These are phyloP conservation scores for Arthrobotrys iridis DNA, from an alignment of 2,329 filamentous ascomycete species.

Conservation along the genomic window DNA sequence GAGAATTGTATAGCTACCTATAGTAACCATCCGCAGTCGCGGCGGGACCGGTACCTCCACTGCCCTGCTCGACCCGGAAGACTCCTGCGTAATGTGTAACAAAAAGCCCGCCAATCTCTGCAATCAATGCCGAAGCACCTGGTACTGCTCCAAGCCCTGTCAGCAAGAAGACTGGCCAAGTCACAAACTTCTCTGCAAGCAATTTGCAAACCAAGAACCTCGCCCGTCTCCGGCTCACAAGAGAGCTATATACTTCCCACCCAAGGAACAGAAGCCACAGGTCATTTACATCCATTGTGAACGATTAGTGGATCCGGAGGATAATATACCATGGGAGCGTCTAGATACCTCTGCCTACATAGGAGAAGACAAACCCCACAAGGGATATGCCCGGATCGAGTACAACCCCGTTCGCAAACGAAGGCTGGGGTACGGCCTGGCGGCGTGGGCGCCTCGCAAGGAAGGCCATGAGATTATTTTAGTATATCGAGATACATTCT, in stretches of 20 bases:
- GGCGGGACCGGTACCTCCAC: not conserved
- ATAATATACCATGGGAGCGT: no score
- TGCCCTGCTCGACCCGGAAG: not conserved
- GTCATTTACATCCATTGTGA: not conserved
- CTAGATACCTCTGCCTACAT: not conserved
- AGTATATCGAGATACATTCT: not conserved
- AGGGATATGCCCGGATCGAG: not conserved
- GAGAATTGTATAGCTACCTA: no score
- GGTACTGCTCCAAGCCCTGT: slow-evolving; percentile 57
- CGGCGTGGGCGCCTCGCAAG: not conserved
- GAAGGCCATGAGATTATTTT: not conserved
- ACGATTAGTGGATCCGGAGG: not conserved
- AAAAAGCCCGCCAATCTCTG: slow-evolving; percentile 15
- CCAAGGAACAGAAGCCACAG: not conserved
- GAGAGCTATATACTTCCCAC: slow-evolving; percentile 8
- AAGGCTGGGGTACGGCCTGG: not conserved
- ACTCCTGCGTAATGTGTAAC: slow-evolving; percentile 18
- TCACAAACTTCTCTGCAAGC: slow-evolving; percentile 57
- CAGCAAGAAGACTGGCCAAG: slow-evolving; percentile 57
- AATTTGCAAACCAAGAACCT: slow-evolving; percentile 21
- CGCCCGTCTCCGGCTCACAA: slow-evolving; percentile 9
- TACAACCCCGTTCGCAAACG: not conserved
- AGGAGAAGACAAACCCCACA: not conserved
- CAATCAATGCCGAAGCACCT: slow-evolving; percentile 37
- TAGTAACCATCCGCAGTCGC: no score